Percentiles rank a stretch among this genome's conserved stretches.
phyloP scores from a whole-genome alignment of 169 alveolate species.

The Eimeria necatrix region DNA sequence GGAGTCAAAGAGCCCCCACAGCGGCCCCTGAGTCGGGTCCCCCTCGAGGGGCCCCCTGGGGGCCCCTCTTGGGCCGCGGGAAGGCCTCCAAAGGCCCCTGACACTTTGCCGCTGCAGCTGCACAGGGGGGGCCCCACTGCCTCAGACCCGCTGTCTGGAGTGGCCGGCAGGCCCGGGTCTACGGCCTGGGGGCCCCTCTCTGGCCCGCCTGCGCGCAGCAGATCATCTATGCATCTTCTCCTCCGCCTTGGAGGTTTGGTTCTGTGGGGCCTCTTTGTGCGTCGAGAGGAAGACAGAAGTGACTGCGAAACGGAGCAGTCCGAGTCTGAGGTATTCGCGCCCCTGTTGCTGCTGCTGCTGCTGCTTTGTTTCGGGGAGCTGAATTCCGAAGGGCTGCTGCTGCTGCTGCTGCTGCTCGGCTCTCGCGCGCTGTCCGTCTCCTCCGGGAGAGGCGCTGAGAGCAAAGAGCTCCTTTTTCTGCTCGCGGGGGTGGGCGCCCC shows the following conservation, averaged over 20 bases:
- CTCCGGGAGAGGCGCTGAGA: neutral
- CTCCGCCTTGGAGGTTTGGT: neutral
- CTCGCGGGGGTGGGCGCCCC: neutral
- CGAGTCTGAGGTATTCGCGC: neutral
- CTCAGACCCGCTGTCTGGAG: neutral
- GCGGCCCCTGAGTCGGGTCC: neutral
- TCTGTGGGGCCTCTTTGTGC: neutral
- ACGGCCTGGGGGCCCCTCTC: slow-evolving; percentile 1
- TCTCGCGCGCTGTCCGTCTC: neutral
- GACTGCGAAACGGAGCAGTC: neutral
- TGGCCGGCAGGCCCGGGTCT: neutral
- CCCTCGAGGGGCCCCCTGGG: neutral
- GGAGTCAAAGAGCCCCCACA: neutral
- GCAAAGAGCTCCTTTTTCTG: too few relatives aligned
- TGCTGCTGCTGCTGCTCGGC: slow-evolving; percentile 40
- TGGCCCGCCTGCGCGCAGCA: slow-evolving; percentile 2
- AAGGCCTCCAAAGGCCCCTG: neutral
- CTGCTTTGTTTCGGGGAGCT: slow-evolving; percentile 35
- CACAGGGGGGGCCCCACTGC: neutral
- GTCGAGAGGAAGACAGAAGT: neutral
- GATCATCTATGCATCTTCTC: slow-evolving; percentile 46
- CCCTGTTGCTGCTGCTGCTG: slow-evolving; percentile 39
- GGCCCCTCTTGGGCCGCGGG: slow-evolving; percentile 7
- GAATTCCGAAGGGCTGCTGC: slow-evolving; percentile 47
- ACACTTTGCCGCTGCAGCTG: slow-evolving; percentile 14